These are phyloP conservation scores for Fomitopsis pinicola DNA, from an alignment of 1,284 basidiomycete genomes.

Conservation along the genomic window DNA sequence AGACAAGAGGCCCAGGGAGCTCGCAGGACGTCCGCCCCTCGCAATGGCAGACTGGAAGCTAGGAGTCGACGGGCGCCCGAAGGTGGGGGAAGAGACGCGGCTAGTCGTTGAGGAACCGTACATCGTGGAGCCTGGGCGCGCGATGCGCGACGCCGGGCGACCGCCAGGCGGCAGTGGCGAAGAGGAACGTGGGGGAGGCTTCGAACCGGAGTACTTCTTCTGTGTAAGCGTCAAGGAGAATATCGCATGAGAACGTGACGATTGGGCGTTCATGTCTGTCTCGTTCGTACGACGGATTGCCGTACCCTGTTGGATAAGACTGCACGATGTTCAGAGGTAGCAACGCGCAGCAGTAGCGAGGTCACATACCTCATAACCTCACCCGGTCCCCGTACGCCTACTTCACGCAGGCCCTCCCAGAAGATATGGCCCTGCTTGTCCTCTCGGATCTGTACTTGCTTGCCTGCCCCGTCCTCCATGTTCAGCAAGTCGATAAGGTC, in stretches of 20 bases:
- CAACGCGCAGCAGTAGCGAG: background rate
- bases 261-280: slow-evolving; percentile 98
- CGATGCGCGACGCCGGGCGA: slow-evolving; percentile 74
- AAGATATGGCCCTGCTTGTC: slow-evolving; percentile 96
- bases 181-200: slow-evolving; percentile 63
- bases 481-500: slow-evolving; percentile 89
- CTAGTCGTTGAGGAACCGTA: slow-evolving; percentile 32
- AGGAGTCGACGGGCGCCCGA: slow-evolving; percentile 70
- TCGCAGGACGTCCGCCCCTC: slow-evolving; percentile 73
- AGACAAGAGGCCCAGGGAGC: slow-evolving; percentile 58
- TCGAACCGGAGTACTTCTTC: slow-evolving; percentile 71
- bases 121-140: slow-evolving; percentile 71
- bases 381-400: slow-evolving; percentile 74
- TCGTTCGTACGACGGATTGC: slow-evolving; percentile 91
- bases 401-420: slow-evolving; percentile 93
- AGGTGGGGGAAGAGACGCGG: slow-evolving; percentile 69
- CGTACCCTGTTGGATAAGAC: slow-evolving; percentile 82
- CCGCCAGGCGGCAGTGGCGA: slow-evolving; percentile 69
- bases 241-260: slow-evolving; percentile 97
- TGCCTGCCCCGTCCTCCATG: slow-evolving; percentile 59
- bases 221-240: slow-evolving; percentile 95
- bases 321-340: slow-evolving; percentile 22
- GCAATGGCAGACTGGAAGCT: slow-evolving; percentile 71
- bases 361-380: slow-evolving; percentile 88
- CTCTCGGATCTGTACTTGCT: slow-evolving; percentile 93